phyloP scores from a whole-genome alignment of 1,284 basidiomycete genomes.

The Rhodotorula sp. region DNA sequence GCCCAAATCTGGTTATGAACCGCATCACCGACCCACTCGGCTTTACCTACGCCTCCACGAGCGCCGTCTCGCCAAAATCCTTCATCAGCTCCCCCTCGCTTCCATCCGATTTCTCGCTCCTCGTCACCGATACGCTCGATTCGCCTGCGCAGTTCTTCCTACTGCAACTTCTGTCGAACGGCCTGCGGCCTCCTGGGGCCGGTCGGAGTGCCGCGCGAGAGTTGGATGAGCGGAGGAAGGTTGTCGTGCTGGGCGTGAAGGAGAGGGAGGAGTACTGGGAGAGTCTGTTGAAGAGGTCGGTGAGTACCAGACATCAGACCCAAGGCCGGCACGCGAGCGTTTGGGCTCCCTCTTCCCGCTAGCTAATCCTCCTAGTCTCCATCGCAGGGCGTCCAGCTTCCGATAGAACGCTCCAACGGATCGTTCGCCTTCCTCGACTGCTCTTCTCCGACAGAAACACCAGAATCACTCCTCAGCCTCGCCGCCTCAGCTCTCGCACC shows the following conservation, averaged over 20 bases:
- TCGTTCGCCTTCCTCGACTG: constrained; percentile 32
- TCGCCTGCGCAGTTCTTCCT: constrained; percentile 31
- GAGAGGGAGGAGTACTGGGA: constrained; percentile 34
- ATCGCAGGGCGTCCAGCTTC: constrained; percentile 37
- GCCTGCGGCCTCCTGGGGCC: constrained; percentile 9
- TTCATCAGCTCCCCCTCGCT: background rate
- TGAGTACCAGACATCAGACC: background rate
- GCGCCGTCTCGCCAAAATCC: no score
- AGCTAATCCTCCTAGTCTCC: background rate
- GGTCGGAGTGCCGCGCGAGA: background rate
- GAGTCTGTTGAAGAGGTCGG: constrained; percentile 31
- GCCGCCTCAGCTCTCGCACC: background rate
- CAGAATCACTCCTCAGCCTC: background rate
- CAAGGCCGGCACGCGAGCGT: no score
- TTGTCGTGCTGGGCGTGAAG: constrained; percentile 32
- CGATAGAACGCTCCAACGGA: constrained; percentile 19
- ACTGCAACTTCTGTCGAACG: constrained; percentile 20
- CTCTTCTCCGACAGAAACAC: background rate
- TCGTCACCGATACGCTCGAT: constrained; percentile 39
- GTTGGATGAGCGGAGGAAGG: background rate
- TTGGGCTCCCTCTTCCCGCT: no score
- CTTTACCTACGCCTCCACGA: no score
- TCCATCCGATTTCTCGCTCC: constrained; percentile 12
- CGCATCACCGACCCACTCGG: no score
- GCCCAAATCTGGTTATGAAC: no score